Conservation (phyloP, 2,329 filamentous ascomycete species). For the Botrytis squamosa region DNA sequence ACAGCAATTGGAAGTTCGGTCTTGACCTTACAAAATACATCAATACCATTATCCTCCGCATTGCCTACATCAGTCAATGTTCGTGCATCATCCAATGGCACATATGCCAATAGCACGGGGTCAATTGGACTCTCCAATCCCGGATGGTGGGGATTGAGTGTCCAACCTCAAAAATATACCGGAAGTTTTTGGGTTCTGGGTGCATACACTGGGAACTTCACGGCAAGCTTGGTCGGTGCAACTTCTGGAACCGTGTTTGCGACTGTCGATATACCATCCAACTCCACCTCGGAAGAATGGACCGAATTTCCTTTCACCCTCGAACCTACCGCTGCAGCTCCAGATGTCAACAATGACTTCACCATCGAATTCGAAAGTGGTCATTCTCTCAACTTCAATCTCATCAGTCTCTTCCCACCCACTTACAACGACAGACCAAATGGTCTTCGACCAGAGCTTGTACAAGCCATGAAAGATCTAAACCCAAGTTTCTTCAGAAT, state of each 20-base stretch:
- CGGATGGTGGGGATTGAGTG: conserved; percentile 56
- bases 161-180: conserved; percentile 34
- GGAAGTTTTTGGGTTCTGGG: conserved; percentile 35
- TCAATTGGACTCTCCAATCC: conserved; percentile 51
- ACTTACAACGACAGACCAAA: conserved; percentile 57
- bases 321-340: conserved; percentile 24
- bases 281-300: conserved; percentile 28
- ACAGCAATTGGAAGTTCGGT: conserved; percentile 28
- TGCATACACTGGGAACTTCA: conserved; percentile 21
- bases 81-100: not conserved
- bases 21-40: conserved; percentile 39
- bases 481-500: conserved; percentile 59
- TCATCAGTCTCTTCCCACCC: conserved; percentile 59
- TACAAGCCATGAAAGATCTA: conserved; percentile 50
- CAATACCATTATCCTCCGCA: conserved; percentile 32
- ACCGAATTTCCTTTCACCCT: conserved; percentile 21
- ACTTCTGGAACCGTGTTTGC: conserved; percentile 28
- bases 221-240: conserved; percentile 25
- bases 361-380: conserved; percentile 49
- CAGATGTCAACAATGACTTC: conserved; percentile 53
- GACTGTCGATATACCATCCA: conserved; percentile 27
- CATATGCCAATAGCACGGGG: conserved; percentile 23
- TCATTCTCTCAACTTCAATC: conserved; percentile 52
- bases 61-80: conserved; percentile 35
- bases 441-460: conserved; percentile 56